phyloP scores from a whole-genome alignment of 805 yeast species.

The Suhomyces prunicola region DNA sequence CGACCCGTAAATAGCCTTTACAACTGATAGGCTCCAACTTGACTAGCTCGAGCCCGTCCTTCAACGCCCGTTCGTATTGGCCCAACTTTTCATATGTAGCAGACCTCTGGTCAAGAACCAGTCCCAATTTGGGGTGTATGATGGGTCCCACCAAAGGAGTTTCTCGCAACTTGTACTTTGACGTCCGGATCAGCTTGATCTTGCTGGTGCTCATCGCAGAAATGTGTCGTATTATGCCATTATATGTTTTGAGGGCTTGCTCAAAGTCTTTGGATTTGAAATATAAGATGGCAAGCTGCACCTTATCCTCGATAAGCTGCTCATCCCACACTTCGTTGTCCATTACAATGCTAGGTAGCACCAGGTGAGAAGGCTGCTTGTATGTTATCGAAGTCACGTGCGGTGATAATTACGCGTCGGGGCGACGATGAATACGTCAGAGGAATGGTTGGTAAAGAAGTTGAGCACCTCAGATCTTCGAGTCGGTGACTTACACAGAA shows the following conservation, averaged over 20 bases:
- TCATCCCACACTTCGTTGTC: constrained; percentile 11
- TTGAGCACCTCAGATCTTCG: background rate
- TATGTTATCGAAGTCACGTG: background rate
- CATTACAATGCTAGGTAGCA: background rate
- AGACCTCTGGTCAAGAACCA: constrained; percentile 45
- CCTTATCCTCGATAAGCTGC: constrained; percentile 26
- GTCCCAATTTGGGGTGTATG: constrained; percentile 35
- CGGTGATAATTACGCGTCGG: background rate
- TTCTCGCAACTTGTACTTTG: constrained; percentile 17
- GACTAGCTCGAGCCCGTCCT: constrained; percentile 35
- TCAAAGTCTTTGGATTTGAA: constrained; percentile 28
- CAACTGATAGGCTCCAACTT: constrained; percentile 43
- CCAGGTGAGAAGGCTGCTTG: background rate
- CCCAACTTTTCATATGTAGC: constrained; percentile 47
- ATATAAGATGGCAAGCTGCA: constrained; percentile 19
- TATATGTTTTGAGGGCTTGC: constrained; percentile 27
- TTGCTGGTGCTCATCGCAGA: constrained; percentile 9
- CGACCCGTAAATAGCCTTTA: constrained; percentile 47
- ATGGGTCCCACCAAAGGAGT: constrained; percentile 27
- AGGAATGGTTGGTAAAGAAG: background rate
- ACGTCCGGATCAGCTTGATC: constrained; percentile 13
- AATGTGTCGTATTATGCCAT: constrained; percentile 20
- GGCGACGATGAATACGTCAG: background rate
- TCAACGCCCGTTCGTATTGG: constrained; percentile 27
- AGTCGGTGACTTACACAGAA: background rate